Base-by-base conservation (phyloP, 352 stramenopile species). In the Phytophthora nicotianae region DNA sequence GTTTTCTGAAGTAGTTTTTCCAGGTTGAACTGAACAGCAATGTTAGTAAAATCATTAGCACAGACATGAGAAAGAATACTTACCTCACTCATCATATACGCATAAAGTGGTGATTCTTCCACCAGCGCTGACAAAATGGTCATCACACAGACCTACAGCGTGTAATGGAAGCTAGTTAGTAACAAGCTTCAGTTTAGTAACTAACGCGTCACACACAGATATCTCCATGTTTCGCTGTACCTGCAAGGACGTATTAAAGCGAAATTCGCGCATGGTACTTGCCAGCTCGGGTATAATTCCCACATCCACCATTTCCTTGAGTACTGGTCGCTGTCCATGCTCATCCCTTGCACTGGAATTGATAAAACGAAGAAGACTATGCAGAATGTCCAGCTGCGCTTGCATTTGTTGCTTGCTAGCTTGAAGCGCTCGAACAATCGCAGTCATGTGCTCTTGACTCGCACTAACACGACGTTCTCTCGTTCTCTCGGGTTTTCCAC, bases 11-110 rank as follows among this genome's bases (percentile, higher is more conserved):
- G 46, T 10, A 72, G 21, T 20, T 53, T 62, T 32, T 68, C 53
- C 16, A 72, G 48, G 23, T 64, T 49, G 11, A 53, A 60, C 64
- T 72, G 20, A 17, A 57, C 54, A 16, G 14, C 19, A 32, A 9
- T 24, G 35, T 47, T 4, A 57, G 33, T 13, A 3, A 26, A 21
- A 16, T 14, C 13, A 14, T 32, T 2, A 17, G 17, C 4, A 17
- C 9, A 41, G 10, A 11, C 7, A 41, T 23, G 8, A n/a, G 8
- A 11, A 32, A 32, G 16, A 26, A n/a, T 58, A 17, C 45, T 43
- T 33, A 86, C 74, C 68, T 88, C 75, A 14, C 59, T 72, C 80
- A 91, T 86, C 65, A 77, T 77, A 40, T 78, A 89, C 6, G 82
- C 82, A 46, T 86, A 79, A 13, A 88, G 45, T 11, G 68, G 50